Base-by-base conservation (phyloP, 225 moss, liverwort and hornwort genomes). In the Anthoceros angustus region DNA sequence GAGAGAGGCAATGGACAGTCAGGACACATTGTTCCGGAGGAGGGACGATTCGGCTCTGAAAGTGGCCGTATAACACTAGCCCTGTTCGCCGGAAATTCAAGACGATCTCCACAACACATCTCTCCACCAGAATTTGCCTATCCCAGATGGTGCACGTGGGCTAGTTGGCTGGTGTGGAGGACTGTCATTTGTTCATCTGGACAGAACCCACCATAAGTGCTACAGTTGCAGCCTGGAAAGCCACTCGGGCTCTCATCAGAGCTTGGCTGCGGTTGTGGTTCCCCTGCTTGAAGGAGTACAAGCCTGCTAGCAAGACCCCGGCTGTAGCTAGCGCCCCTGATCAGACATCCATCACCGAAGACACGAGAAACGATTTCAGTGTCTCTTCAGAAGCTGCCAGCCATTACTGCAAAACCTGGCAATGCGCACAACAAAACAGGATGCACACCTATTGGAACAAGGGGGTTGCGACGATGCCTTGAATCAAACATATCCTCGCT, bases 191-290 rank as follows among this genome's bases (percentile, higher is more conserved):
- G 55, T 55, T 55, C n/a, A 23, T 23, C 55, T 55, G 55, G 14
- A 42, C 66, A 40, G 66, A 66, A 7, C 39, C 66, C 16, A 42
- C 66, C 66, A 66, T 66, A n/a, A 66, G 24, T 42, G 66, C 66
- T 21, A 66, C 66, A 9, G 66, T 66, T 11, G 66, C 66, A 14
- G 66, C 66, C 41, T 66, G 66, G 66, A 66, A 66, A 9, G 23
- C 66, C 39, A 66, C 66, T 24, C 66, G 41, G 12, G 39, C 41
- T 11, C 66, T 40, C 66, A 66, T 66, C 66, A 66, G 12, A 16
- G 8, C 7, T 42, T 66, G 66, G 24, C 66, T 66, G 5, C 39
- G 66, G 15, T 42, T 40, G 12, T 21, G 11, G 41, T 66, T 42
- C 42, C 66, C 66, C 42, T 40, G 40, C 39, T 66, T 40, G 66